Conservation (phyloP, 2,329 filamentous ascomycete species). For the Neopestalotiopsis rosae region DNA sequence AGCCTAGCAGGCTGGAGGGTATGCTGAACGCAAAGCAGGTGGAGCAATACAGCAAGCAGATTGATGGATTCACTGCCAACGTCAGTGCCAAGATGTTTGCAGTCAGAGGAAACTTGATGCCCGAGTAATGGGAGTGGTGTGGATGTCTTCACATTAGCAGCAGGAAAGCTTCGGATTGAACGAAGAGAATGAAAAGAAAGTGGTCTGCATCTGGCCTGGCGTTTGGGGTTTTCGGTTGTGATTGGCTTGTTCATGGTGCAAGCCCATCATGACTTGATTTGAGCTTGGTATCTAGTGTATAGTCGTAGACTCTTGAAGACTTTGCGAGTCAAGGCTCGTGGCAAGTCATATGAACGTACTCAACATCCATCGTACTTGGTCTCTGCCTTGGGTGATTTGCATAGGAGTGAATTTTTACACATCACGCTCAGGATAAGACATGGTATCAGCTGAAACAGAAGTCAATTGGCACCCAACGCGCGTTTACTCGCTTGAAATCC, state of each 20-base stretch:
- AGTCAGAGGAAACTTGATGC: slow-evolving; percentile 74
- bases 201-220: slow-evolving; percentile 39
- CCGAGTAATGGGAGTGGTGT: slow-evolving; percentile 46
- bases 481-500: background rate
- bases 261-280: slow-evolving; percentile 12
- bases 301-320: slow-evolving; percentile 15
- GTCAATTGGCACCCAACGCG: background rate
- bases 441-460: background rate
- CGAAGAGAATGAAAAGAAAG: slow-evolving; percentile 14
- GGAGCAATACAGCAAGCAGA: slow-evolving; percentile 96
- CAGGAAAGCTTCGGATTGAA: slow-evolving; percentile 4
- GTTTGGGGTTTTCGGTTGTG: slow-evolving; percentile 34
- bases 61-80: slow-evolving; percentile 92
- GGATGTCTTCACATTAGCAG: background rate
- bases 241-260: slow-evolving; percentile 12
- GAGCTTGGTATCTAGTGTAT: slow-evolving; percentile 15
- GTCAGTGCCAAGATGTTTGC: slow-evolving; percentile 98
- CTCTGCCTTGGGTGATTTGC: background rate
- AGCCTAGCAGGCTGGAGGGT: slow-evolving; percentile 90
- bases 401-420: background rate
- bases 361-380: background rate
- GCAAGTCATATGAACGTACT: slow-evolving; percentile 8
- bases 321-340: background rate
- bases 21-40: slow-evolving; percentile 96
- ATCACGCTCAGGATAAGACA: background rate